phyloP scores from a whole-genome alignment of 192 early-diverging fungal species.

The Coemansia sp. region DNA sequence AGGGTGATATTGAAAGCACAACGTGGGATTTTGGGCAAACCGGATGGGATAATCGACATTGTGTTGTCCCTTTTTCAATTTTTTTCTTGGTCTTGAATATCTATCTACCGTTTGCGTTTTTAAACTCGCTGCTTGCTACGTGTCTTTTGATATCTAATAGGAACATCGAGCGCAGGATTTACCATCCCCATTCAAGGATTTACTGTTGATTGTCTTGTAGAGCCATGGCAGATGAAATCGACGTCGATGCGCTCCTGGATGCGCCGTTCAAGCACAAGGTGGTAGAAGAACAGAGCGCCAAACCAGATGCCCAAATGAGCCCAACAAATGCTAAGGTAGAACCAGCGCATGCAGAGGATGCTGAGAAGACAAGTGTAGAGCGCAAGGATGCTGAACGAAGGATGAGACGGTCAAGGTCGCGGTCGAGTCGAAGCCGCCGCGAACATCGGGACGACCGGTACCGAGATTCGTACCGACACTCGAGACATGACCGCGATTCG shows the following conservation, averaged over 20 bases:
- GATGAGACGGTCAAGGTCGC: slow-evolving; percentile 6
- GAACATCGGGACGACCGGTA: slow-evolving; percentile 17
- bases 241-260: slow-evolving; percentile 36
- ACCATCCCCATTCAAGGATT: no score
- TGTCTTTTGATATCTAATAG: no score
- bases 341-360: slow-evolving; percentile 12
- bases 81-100: no score
- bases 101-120: no score
- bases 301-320: slow-evolving; percentile 4
- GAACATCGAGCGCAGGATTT: no score
- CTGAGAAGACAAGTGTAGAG: slow-evolving; percentile 26
- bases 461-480: slow-evolving; percentile 13
- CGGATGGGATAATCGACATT: no score
- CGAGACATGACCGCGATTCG: background rate
- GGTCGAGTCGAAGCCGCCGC: slow-evolving; percentile 18
- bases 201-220: no score
- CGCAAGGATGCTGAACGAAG: background rate
- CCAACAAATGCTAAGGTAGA: slow-evolving; percentile 19
- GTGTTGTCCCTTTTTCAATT: no score
- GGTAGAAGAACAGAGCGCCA: slow-evolving; percentile 18
- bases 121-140: no score
- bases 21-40: no score
- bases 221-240: slow-evolving; percentile 27
- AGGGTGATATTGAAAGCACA: no score
- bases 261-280: slow-evolving; percentile 35